Evolutionary conservation across 441 rosid species (phyloP).

Genomic region (Aquilaria agallochum): DNA sequence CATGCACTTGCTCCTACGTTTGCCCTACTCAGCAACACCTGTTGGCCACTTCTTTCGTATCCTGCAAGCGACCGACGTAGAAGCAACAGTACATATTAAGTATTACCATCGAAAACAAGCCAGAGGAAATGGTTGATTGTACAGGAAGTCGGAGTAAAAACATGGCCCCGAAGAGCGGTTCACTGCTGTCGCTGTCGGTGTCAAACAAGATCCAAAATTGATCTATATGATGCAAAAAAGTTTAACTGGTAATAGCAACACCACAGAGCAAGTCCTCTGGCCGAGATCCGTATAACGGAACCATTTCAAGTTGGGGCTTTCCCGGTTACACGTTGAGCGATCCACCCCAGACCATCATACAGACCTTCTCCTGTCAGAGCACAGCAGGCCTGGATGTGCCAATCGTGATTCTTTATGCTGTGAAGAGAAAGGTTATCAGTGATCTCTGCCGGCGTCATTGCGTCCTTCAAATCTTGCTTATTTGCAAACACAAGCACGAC

Average conservation of each 20-base stretch:
- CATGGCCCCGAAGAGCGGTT: neutral
- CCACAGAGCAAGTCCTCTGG: neutral
- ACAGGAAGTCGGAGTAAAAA: slow-evolving; percentile 23
- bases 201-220: slow-evolving; percentile 20
- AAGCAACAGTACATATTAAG: too few species aligned
- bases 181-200: too few species aligned
- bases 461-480: slow-evolving; percentile 94
- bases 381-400: slow-evolving; percentile 97
- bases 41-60: too few species aligned
- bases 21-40: too few species aligned
- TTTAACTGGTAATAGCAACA: neutral
- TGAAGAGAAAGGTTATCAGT: slow-evolving; percentile 92
- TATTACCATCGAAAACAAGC: neutral
- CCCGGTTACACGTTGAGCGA: slow-evolving; percentile 82
- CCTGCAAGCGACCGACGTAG: too few species aligned
- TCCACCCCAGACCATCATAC: slow-evolving; percentile 92
- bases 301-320: slow-evolving; percentile 53
- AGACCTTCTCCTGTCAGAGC: slow-evolving; percentile 89
- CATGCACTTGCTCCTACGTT: neutral
- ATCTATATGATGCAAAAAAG: slow-evolving; percentile 21
- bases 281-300: slow-evolving; percentile 6
- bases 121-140: slow-evolving; percentile 33
- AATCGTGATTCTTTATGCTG: slow-evolving; percentile 91
- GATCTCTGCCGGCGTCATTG: slow-evolving; percentile 94
- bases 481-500: slow-evolving; percentile 90